Evolutionary conservation across 2,329 filamentous ascomycete species (phyloP).

Genomic region (Pyrenochaeta sp.): DNA sequence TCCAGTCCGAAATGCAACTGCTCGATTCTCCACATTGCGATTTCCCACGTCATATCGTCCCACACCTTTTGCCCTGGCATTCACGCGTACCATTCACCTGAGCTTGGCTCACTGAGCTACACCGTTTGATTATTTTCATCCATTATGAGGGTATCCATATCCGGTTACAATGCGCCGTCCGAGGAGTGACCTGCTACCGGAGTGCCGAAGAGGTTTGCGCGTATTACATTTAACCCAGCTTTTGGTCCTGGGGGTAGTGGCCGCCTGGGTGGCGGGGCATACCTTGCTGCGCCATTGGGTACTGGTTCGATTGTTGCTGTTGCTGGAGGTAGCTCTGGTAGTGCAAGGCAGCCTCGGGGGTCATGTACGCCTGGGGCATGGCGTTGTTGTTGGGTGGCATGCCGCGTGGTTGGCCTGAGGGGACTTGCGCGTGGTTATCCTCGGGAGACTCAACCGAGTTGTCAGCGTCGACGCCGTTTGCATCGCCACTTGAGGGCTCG

Average conservation of each 20-base stretch:
- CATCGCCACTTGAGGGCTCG: conserved; percentile 81
- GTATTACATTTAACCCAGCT: conserved; percentile 48
- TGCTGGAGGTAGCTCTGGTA: conserved; percentile 84
- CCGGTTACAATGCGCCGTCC: conserved; percentile 43
- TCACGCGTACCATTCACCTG: conserved; percentile 30
- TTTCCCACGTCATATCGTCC: conserved; percentile 39
- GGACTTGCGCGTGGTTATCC: conserved; percentile 82
- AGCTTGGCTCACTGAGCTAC: conserved; percentile 35
- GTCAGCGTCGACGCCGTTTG: conserved; percentile 65
- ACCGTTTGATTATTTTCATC: conserved; percentile 46
- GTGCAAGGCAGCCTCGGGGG: conserved; percentile 74
- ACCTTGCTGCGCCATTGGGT: conserved; percentile 79
- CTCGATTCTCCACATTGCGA: conserved; percentile 41
- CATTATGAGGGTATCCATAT: conserved; percentile 52
- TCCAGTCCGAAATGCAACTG: conserved; percentile 36
- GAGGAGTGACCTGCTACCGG: conserved; percentile 38
- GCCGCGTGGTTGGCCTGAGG: conserved; percentile 71
- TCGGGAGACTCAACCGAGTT: conserved; percentile 83
- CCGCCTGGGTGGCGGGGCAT: conserved; percentile 70
- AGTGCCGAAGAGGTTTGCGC: conserved; percentile 28
- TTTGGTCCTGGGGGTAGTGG: conserved; percentile 73
- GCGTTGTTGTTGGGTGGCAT: conserved; percentile 71
- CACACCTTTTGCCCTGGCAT: conserved; percentile 28
- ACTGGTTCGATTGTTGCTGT: conserved; percentile 71
- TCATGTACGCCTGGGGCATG: conserved; percentile 72